Base-by-base conservation (phyloP, 179 eudicot species). In the Silene noctiflora region DNA sequence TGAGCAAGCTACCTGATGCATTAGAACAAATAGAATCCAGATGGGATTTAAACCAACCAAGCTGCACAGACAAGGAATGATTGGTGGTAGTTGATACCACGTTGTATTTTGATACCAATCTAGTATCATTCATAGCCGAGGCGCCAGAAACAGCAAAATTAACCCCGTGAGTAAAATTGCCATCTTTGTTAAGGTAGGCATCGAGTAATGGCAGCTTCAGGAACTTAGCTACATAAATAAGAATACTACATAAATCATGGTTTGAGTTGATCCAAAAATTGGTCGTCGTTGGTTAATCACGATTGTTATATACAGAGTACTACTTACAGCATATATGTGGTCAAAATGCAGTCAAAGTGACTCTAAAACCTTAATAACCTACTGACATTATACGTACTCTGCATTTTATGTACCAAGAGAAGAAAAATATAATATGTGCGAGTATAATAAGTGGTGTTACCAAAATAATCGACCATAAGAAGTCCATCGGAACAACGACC, bases 81-180 rank as follows among this genome's bases (percentile, higher is more conserved):
- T 58, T 73, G 5, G 77, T 73, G 9, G 51, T n/a, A 6, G 72
- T 13, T 42, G 66, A 25, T 17, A 2, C 2, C 7, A 73, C 48
- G 3, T 64, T 29, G 68, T 68, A 21, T 73, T 73, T 22, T 22
- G 10, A 20, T 11, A n/a, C 31, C 17, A 78, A 39, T 35, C 21
- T 58, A 1, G 81, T 73, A 39, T 12, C 9, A 48, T 73, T 67
- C 7, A 78, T 67, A 9, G 77, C 77, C 2, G 81, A 14, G 0
- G 81, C 71, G 12, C 77, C 81, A 13, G 66, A 29, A 44, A 78
- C 76, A 35, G 81, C 81, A 73, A 78, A 78, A 10, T 78, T 78
- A 6, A 73, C 77, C 33, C 81, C 81, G 35, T 72, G 77, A 35
- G 67, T 58, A 69, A 72, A 70, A 19, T 73, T 70, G 19, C 76